These are phyloP conservation scores for Rhodotorula diobovata DNA, from an alignment of 768 basidiomycete genomes.

Conservation along the genomic window DNA sequence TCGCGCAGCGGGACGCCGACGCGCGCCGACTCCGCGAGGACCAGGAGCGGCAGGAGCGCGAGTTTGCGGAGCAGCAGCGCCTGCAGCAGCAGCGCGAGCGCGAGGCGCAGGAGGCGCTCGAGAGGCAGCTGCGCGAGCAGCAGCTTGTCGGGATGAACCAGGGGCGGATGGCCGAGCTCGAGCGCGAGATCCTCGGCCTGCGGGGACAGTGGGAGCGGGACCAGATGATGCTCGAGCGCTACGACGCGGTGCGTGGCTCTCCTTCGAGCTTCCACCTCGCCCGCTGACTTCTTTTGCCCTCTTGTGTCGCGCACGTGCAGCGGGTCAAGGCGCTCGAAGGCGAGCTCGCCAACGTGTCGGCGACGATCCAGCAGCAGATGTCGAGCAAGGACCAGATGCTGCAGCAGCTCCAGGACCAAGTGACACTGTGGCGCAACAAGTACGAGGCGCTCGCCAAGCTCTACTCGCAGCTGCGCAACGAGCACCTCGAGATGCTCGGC, in stretches of 20 bases:
- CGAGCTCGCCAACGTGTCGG: conserved; percentile 68
- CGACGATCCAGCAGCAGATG: conserved; percentile 79
- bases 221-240: conserved; percentile 94
- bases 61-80: conserved; percentile 82
- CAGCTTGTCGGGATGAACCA: conserved; percentile 63
- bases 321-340: conserved; percentile 92
- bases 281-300: not conserved
- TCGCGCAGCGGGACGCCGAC: conserved; percentile 72
- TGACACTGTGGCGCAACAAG: conserved; percentile 93
- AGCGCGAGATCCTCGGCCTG: conserved; percentile 85
- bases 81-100: conserved; percentile 84
- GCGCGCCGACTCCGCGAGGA: conserved; percentile 71
- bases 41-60: conserved; percentile 72
- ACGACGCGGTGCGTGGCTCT: conserved; percentile 66
- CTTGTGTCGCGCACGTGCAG: conserved; percentile 50
- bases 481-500: conserved; percentile 92
- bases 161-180: conserved; percentile 72
- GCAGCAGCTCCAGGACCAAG: conserved; percentile 91
- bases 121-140: conserved; percentile 65
- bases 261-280: not conserved
- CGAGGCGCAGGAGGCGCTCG: conserved; percentile 78
- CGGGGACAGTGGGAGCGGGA: conserved; percentile 96
- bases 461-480: conserved; percentile 94
- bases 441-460: conserved; percentile 97
- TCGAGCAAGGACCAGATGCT: conserved; percentile 90